Base-by-base conservation (phyloP, 768 basidiomycete species). In the Coprinellus aureogranulatus region DNA sequence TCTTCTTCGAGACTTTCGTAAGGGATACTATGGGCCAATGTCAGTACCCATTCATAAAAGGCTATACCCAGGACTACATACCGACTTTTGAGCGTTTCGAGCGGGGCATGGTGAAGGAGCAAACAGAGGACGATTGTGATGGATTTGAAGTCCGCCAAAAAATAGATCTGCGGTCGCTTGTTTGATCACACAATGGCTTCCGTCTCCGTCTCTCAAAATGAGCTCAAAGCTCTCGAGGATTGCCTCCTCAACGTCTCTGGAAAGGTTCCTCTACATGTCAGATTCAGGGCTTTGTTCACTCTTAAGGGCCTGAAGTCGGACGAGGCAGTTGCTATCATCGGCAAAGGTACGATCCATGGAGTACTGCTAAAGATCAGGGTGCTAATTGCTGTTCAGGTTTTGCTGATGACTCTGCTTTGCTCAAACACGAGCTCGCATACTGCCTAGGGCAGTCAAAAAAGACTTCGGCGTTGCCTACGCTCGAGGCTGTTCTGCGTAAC, bases 401-500 rank as follows among this genome's bases (percentile, higher is more conserved):
- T 68, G 71, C 74, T 31, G 95, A 98, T 70, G 80, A 85, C 4
- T 97, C 94, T 42, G 91, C 94, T 9, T 71, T 99, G 58, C 81
- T 99, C 30, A 98, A 98, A 67, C 97, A 99, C 70, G 97, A 99
- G 67, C 81, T 99, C 2, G 97, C 97, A 1, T 99, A 98, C 70
- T 95, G 94, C 66, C 81, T 99, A 2, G 97, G 97, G 0, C 97
- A 99, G 73, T 89, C 95, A 73, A 87, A 87, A 63, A 81, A 81
- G 30, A 65, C 75, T 0, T 76, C 79, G 2, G 97, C 96, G 0
- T 76, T 98, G 11, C 88, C 93, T 5, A 80, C 82, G 18, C 84
- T 99, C 4, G 89, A 92, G 68, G 71, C 76, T 2, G 90, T 95
- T 4, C 80, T 99, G 37, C 77, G 81, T 60, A 78, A 94, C 66